phyloP scores from a whole-genome alignment of 768 basidiomycete genomes.

The Russula sp. region DNA sequence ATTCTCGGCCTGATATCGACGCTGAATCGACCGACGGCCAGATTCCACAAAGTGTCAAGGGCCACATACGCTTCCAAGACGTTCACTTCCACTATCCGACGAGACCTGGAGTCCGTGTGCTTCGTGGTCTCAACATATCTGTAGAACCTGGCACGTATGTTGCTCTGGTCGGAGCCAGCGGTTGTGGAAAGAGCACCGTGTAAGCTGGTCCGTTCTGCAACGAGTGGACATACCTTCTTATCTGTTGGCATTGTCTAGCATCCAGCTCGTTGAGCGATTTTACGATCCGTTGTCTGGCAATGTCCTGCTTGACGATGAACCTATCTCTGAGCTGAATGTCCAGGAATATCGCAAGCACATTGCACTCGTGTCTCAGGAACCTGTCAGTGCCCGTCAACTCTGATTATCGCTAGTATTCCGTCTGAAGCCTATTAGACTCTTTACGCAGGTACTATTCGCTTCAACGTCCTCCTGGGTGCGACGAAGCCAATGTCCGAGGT shows the following conservation, averaged over 20 bases:
- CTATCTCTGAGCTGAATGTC: slow-evolving; percentile 67
- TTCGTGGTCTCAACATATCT: slow-evolving; percentile 65
- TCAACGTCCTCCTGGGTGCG: slow-evolving; percentile 83
- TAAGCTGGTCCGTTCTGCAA: slow-evolving; percentile 33
- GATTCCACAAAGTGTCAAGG: slow-evolving; percentile 39
- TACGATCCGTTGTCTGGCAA: slow-evolving; percentile 69
- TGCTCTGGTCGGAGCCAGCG: slow-evolving; percentile 72
- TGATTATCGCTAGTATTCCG: background rate
- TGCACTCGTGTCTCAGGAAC: slow-evolving; percentile 88
- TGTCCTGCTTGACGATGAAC: slow-evolving; percentile 58
- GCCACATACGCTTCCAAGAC: slow-evolving; percentile 66
- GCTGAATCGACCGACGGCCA: slow-evolving; percentile 63
- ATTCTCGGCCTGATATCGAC: slow-evolving; percentile 68
- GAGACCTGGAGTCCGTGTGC: slow-evolving; percentile 72
- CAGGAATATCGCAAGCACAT: slow-evolving; percentile 83
- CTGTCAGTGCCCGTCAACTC: slow-evolving; percentile 29
- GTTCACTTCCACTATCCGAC: slow-evolving; percentile 87
- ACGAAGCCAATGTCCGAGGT: slow-evolving; percentile 67
- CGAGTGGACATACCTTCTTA: background rate
- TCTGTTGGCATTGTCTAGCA: slow-evolving; percentile 35
- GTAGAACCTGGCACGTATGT: slow-evolving; percentile 71
- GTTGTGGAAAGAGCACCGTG: slow-evolving; percentile 75
- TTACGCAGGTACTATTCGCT: slow-evolving; percentile 79
- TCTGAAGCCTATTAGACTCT: slow-evolving; percentile 41
- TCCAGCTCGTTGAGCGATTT: slow-evolving; percentile 75